Percentiles rank a stretch among this genome's conserved stretches.
These are phyloP conservation scores for Tricladium varicosporioides DNA, from an alignment of 2,329 filamentous ascomycete species.

Conservation along the genomic window DNA sequence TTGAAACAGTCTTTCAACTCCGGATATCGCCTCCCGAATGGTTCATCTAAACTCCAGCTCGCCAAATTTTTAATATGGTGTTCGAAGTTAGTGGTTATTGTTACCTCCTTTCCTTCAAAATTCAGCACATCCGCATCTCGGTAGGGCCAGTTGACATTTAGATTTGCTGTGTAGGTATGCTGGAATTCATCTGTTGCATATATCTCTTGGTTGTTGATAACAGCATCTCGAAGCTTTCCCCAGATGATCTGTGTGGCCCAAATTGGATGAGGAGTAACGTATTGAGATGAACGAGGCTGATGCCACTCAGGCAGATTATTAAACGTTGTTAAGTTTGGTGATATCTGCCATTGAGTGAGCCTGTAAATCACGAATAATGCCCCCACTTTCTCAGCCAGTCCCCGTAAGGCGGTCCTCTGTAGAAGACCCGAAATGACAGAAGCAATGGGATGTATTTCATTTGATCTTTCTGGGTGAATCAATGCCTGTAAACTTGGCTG, in stretches of 20 bases:
- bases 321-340: conserved; percentile 19
- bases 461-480: conserved; percentile 30
- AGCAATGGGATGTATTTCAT: conserved; percentile 27
- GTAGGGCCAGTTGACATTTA: conserved; percentile 38
- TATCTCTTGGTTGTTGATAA: conserved; percentile 36
- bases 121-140: conserved; percentile 20
- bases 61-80: conserved; percentile 18
- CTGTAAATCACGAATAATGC: conserved; percentile 23
- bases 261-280: conserved; percentile 35
- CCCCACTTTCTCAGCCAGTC: conserved; percentile 22
- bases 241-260: conserved; percentile 37
- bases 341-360: conserved; percentile 28
- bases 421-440: conserved; percentile 33
- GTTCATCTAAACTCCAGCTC: conserved; percentile 30
- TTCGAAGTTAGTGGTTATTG: conserved; percentile 21
- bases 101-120: conserved; percentile 24
- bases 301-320: conserved; percentile 26
- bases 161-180: conserved; percentile 34
- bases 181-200: conserved; percentile 41
- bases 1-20: conserved; percentile 19
- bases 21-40: conserved; percentile 26
- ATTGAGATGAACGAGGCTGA: conserved; percentile 24
- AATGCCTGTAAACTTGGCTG: conserved; percentile 37
- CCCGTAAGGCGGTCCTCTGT: conserved; percentile 11
- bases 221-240: conserved; percentile 36